A percentile compares a stretch with the other conserved stretches of the same genome.
These are phyloP conservation scores for Priceomyces carsonii DNA, from an alignment of 805 yeast genomes.

Conservation along the genomic window DNA sequence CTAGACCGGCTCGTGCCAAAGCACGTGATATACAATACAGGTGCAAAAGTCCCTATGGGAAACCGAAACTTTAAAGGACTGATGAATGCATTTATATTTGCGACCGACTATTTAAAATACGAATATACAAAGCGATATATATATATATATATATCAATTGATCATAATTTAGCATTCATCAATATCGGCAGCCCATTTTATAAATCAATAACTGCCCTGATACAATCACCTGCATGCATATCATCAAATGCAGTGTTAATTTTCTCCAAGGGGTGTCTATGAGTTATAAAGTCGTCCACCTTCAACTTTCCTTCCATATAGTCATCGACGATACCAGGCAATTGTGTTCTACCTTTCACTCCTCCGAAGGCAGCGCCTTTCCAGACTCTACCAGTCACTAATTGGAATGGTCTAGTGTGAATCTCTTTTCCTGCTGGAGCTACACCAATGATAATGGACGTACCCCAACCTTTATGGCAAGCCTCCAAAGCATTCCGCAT, in stretches of 20 bases:
- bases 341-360: conserved; percentile 94
- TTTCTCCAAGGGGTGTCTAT: conserved; percentile 72
- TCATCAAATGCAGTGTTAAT: conserved; percentile 92
- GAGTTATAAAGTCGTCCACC: conserved; percentile 95
- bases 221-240: conserved; percentile 91
- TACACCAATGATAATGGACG: conserved; percentile 92
- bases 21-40: too few species aligned
- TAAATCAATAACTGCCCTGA: conserved; percentile 81
- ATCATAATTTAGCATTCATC: conserved; percentile 5
- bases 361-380: conserved; percentile 99
- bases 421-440: conserved; percentile 99
- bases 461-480: conserved; percentile 99
- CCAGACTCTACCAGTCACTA: conserved; percentile 99
- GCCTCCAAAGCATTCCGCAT: conserved; percentile 97
- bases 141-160: too few species aligned
- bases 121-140: too few species aligned
- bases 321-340: conserved; percentile 86
- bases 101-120: too few species aligned
- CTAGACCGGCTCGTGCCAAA: too few species aligned
- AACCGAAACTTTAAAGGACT: too few species aligned
- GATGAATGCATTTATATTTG: too few species aligned
- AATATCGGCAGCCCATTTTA: conserved; percentile 19
- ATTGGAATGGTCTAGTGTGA: conserved; percentile 96
- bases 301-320: conserved; percentile 78
- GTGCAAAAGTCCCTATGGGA: too few species aligned